Evolutionary conservation across 257 asterid genomes (phyloP).

Genomic region (Solanum etuberosum): DNA sequence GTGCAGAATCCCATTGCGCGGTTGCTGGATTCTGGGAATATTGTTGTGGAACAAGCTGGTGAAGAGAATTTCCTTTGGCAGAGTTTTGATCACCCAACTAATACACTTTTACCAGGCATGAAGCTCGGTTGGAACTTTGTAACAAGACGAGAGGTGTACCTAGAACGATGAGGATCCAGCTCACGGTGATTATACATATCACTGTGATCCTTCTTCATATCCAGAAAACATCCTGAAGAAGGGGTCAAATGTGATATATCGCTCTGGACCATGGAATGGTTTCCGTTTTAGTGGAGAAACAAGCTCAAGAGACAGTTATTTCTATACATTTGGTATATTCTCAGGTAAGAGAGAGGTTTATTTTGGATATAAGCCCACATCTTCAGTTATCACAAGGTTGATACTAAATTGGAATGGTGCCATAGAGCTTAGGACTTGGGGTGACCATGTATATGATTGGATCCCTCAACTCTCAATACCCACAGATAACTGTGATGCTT

Average conservation of each 20-base stretch:
- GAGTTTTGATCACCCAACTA: too few relatives aligned
- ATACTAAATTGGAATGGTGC: neutral
- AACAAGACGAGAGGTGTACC: neutral
- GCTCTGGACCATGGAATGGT: slow-evolving; percentile 27
- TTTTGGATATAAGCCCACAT: neutral
- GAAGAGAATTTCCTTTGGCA: too few relatives aligned
- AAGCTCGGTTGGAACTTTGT: too few relatives aligned
- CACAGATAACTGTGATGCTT: slow-evolving; percentile 21
- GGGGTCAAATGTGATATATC: neutral
- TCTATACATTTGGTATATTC: neutral
- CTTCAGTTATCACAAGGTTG: slow-evolving; percentile 5
- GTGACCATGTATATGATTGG: slow-evolving; percentile 14
- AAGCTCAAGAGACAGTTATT: neutral
- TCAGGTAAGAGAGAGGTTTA: slow-evolving; percentile 5
- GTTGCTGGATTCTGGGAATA: too few relatives aligned
- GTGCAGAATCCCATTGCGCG: too few relatives aligned
- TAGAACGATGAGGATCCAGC: slow-evolving; percentile 27
- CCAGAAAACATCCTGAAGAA: slow-evolving; percentile 3
- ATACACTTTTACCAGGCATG: too few relatives aligned
- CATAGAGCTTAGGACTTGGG: slow-evolving; percentile 19
- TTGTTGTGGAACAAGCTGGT: too few relatives aligned
- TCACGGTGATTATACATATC: slow-evolving; percentile 10
- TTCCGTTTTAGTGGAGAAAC: slow-evolving; percentile 3
- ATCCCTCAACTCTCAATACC: neutral
- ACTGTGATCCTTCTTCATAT: neutral